Percentiles rank a stretch among this genome's conserved stretches.
These are phyloP conservation scores for Fusarium oxysporum DNA, from an alignment of 2,329 filamentous ascomycete species.

Conservation along the genomic window DNA sequence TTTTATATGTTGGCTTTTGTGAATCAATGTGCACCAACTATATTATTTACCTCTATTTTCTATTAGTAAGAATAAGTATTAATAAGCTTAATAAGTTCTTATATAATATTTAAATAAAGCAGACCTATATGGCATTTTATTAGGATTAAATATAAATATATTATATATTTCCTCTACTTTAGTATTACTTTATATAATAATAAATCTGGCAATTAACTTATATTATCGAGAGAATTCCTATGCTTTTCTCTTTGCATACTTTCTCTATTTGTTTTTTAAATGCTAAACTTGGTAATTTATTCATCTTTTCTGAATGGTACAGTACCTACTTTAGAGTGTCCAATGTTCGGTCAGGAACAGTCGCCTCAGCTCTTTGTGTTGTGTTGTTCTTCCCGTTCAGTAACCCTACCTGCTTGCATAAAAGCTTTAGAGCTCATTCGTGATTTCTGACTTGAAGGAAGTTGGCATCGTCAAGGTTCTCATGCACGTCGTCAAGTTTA, in stretches of 20 bases:
- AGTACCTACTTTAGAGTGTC: too few species aligned
- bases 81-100: too few species aligned
- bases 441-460: not conserved
- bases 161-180: too few species aligned
- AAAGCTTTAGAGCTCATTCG: not conserved
- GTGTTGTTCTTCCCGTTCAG: not conserved
- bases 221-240: not conserved
- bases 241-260: not conserved
- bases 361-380: not conserved
- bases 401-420: accelerated
- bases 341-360: not conserved
- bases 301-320: not conserved
- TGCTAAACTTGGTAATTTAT: not conserved
- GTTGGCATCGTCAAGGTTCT: not conserved
- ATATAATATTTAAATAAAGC: too few species aligned
- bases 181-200: accelerated
- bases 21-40: too few species aligned
- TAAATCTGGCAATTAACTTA: too few species aligned
- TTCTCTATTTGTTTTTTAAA: not conserved
- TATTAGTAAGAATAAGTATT: too few species aligned
- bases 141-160: too few species aligned
- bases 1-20: too few species aligned
- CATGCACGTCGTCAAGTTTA: not conserved
- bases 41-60: too few species aligned
- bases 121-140: too few species aligned